A percentile compares a stretch with the other conserved stretches of the same genome.
These are phyloP conservation scores for Pestalotiopsis sp. DNA, from an alignment of 2,329 filamentous ascomycete species.

Conservation along the genomic window DNA sequence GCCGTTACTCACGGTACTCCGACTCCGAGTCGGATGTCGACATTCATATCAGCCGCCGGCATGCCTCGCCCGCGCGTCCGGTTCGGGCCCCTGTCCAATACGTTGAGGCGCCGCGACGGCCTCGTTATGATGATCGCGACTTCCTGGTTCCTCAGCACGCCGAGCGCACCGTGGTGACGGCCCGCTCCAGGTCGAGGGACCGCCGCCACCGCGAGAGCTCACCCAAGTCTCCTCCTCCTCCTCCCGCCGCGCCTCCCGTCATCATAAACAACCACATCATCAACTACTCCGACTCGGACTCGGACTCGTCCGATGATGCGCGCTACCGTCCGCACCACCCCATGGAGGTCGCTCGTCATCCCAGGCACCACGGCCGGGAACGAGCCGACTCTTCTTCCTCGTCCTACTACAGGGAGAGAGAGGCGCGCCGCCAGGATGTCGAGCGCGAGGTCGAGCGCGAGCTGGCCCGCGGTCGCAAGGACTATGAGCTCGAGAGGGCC, in stretches of 20 bases:
- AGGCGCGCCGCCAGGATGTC: constrained; percentile 20
- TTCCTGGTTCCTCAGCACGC: constrained; percentile 43
- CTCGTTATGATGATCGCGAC: constrained; percentile 43
- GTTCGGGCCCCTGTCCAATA: constrained; percentile 40
- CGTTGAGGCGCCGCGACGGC: constrained; percentile 42
- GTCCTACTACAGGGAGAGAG: constrained; percentile 30
- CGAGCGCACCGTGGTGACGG: constrained; percentile 49
- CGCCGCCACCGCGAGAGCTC: constrained; percentile 40
- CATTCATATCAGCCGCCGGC: constrained; percentile 48
- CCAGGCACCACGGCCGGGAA: constrained; percentile 31
- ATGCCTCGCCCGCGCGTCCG: constrained; percentile 32
- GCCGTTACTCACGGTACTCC: constrained; percentile 34
- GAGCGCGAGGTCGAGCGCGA: constrained; percentile 33
- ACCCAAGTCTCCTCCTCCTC: constrained; percentile 33
- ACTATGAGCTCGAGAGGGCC: constrained; percentile 36
- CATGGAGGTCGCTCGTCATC: constrained; percentile 29
- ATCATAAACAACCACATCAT: constrained; percentile 62
- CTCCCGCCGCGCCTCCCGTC: constrained; percentile 42
- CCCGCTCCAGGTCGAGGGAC: constrained; percentile 48
- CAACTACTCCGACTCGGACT: constrained; percentile 41
- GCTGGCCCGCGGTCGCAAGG: constrained; percentile 39
- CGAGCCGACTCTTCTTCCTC: constrained; percentile 36
- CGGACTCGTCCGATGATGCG: constrained; percentile 42
- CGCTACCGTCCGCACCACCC: constrained; percentile 20
- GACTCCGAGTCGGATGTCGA: constrained; percentile 59